Evolutionary conservation across 2,329 filamentous ascomycete species (phyloP).

Genomic region (Talaromyces sp.): DNA sequence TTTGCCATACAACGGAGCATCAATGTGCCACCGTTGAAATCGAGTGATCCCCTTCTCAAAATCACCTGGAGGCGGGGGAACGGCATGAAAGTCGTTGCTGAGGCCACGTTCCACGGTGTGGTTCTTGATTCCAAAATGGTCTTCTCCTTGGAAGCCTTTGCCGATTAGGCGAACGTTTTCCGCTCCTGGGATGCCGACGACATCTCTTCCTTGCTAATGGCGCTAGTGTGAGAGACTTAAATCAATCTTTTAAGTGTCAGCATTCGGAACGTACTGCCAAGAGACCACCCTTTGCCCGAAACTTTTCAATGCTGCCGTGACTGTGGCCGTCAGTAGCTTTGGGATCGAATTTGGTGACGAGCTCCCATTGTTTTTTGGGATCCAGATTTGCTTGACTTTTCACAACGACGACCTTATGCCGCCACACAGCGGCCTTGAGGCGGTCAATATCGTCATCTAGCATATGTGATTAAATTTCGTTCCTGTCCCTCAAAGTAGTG

Average conservation of each 20-base stretch:
- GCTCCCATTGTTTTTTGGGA: slow-evolving; percentile 15
- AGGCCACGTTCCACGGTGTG: slow-evolving; percentile 13
- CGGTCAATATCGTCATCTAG: slow-evolving; percentile 15
- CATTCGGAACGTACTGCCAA: slow-evolving; percentile 7
- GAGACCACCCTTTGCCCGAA: slow-evolving; percentile 11
- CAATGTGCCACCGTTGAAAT: slow-evolving; percentile 51
- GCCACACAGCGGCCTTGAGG: slow-evolving; percentile 14
- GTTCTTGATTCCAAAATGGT: slow-evolving; percentile 16
- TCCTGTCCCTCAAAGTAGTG: neutral
- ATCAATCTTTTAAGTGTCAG: neutral
- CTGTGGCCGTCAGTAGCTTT: slow-evolving; percentile 15
- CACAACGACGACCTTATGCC: slow-evolving; percentile 12
- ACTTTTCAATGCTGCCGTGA: slow-evolving; percentile 12
- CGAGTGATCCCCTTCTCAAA: slow-evolving; percentile 44
- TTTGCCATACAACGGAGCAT: slow-evolving; percentile 44
- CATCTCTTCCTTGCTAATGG: slow-evolving; percentile 16
- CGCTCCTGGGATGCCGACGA: slow-evolving; percentile 16
- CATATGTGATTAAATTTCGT: neutral
- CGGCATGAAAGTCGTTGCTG: slow-evolving; percentile 39
- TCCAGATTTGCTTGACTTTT: slow-evolving; percentile 12
- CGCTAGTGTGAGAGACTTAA: neutral
- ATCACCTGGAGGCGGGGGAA: slow-evolving; percentile 31
- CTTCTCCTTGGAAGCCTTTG: slow-evolving; percentile 14
- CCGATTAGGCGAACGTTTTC: slow-evolving; percentile 17
- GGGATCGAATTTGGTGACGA: slow-evolving; percentile 11